Evolutionary conservation across 83 land plant species (phyloP), one percentile per base, ranked within the genome.

Genomic region (Larix sibirica): DNA sequence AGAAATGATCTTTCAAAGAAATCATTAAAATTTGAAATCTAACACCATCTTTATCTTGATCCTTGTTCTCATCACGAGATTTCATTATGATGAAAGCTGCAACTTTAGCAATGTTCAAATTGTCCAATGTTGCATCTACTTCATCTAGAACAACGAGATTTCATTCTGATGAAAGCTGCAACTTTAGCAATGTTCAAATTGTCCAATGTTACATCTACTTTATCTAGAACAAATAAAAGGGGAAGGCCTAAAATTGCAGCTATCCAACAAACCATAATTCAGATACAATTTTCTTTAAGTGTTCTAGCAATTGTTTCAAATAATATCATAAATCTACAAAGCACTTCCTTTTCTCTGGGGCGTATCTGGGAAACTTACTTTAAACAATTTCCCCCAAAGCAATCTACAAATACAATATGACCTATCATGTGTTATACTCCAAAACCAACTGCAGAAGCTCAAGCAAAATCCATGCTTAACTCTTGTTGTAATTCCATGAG

Each of bases 101-200:
- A n/a, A n/a, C n/a, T n/a, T n/a, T n/a, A n/a, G n/a, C n/a, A n/a
- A n/a, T n/a, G n/a, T n/a, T 97, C 83, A 97, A 76, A 75, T 97
- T 97, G 82, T 97, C 99, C 84, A 97, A 76, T 21, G 99, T 98
- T 64, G 99, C 99, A 88, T 97, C 99, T 31, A 97, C 99, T 86
- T 97, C 99, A 87, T 97, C 99, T 83, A 97, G 86, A 65, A 97
- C 97, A n/a, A n/a, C n/a, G n/a, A n/a, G n/a, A n/a, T n/a, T n/a
- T n/a, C n/a, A n/a, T n/a, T n/a, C n/a, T n/a, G n/a, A n/a, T n/a
- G n/a, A n/a, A n/a, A n/a, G n/a, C n/a, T n/a, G n/a, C n/a, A n/a
- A n/a, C n/a, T n/a, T n/a, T n/a, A n/a, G n/a, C n/a, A n/a, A n/a
- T n/a, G n/a, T n/a, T n/a, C n/a, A n/a, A n/a, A n/a, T n/a, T n/a